Evolutionary conservation across 2,329 filamentous ascomycete genomes (phyloP), one percentile per base, ranked within the genome.

Genomic region (Botryotinia calthae): DNA sequence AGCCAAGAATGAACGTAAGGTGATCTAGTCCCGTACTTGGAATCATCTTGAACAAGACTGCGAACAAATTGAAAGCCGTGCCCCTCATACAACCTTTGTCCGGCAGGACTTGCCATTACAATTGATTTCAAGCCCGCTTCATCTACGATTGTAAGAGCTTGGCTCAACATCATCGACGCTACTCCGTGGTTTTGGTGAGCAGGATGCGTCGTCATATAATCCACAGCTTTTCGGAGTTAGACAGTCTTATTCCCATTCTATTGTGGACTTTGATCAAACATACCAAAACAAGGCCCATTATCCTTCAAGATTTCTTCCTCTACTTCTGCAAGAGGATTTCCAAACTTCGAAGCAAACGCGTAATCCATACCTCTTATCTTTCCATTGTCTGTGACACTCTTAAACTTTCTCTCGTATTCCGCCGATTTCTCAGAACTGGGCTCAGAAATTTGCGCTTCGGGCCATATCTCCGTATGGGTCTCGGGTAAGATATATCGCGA

Each of bases 21-120:
- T 7, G 58, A 16, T 25, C 3, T 61, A 61, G 58, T 61, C 4
- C 58, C 58, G 20, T 62, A 62, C 40, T 7, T n/a, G 7, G 58
- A 62, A 61, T 40, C 58, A 62, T 62, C 58, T 12, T 62, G 58
- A 37, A 62, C 58, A 40, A n/a, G 34, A 62, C 31, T 62, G 58
- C 58, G 34, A 22, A 62, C 34, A n/a, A 62, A 62, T 62, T 62
- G 22, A 25, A 62, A 62, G 10, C 58, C 58, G 4, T 40, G 34
- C n/a, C 4, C 25, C 22, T 62, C 58, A 12, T 62, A 40, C 34
- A 62, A 7, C 40, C 37, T 62, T 62, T 40, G 34, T 18, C 58
- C 58, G n/a, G 58, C 58, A 20, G 58, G 58, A 37, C 58, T 37
- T 37, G 58, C 58, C 58, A 61, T 61, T 40, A 37, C 58, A 34